Evolutionary conservation across 352 stramenopile genomes (phyloP).

Genomic region (Pythium insidiosum): DNA sequence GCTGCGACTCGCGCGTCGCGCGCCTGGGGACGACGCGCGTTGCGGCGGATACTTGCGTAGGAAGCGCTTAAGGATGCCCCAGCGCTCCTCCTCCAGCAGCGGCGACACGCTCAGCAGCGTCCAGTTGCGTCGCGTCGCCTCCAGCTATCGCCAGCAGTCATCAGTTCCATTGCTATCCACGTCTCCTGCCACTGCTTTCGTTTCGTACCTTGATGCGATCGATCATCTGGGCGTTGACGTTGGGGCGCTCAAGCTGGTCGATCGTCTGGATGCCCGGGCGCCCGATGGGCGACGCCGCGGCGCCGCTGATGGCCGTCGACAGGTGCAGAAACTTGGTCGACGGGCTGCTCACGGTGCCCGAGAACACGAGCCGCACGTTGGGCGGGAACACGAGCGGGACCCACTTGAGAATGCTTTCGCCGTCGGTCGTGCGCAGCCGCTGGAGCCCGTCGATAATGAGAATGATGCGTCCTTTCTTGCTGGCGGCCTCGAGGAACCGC

Average conservation of each 20-base stretch:
- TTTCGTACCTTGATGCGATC: slow-evolving; percentile 59
- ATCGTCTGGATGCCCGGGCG: slow-evolving; percentile 16
- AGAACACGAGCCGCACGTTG: slow-evolving; percentile 86
- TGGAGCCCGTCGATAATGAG: slow-evolving; percentile 89
- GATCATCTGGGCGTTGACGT: slow-evolving; percentile 65
- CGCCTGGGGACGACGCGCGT: not conserved
- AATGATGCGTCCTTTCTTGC: slow-evolving; percentile 86
- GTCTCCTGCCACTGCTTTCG: not conserved
- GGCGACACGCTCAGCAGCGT: slow-evolving; percentile 48
- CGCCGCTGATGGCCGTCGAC: not conserved
- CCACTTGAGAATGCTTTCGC: slow-evolving; percentile 89
- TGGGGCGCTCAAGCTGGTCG: slow-evolving; percentile 56
- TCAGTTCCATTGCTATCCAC: not conserved
- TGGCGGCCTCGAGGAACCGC: slow-evolving; percentile 82
- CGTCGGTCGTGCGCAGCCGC: slow-evolving; percentile 73
- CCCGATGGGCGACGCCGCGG: slow-evolving; percentile 1
- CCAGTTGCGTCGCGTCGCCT: slow-evolving; percentile 74
- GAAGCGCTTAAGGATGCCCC: slow-evolving; percentile 55
- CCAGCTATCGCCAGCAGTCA: slow-evolving; percentile 20
- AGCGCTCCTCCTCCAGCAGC: slow-evolving; percentile 52
- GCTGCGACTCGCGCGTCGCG: not conserved
- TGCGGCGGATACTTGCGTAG: slow-evolving; percentile 27
- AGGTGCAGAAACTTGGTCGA: slow-evolving; percentile 30
- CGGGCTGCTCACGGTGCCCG: slow-evolving; percentile 44
- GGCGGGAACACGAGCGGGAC: slow-evolving; percentile 80